Base-by-base conservation (phyloP, 371 early-diverging fungal genomes). In the Apophysomyces trapeziformis region DNA sequence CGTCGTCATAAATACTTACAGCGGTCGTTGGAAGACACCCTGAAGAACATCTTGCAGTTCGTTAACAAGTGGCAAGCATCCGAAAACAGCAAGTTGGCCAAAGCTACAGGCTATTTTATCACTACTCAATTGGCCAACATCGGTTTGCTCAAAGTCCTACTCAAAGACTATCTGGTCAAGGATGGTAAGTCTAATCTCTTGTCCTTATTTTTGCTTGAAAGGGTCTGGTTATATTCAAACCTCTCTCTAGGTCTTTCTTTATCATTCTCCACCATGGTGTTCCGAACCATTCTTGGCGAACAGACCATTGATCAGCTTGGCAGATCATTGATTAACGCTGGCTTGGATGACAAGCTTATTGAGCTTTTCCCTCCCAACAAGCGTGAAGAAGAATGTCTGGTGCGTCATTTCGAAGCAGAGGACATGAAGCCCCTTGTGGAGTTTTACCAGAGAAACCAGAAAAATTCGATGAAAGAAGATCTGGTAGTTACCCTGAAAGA, bases 321-420 rank as follows among this genome's bases (percentile, higher is more conserved):
- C 62, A 84, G 82, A 60, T 74, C 79, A 45, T 83, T 96, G 63
- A 78, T 79, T 69, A 87, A 85, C 68, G 80, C 89, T 57, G 91
- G 90, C 41, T 78, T 96, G 72, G 90, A 92, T 69, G 76, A 79
- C 57, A 87, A 87, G 67, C 85, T 96, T 58, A 77, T 89, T 60
- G 95, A 95, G 57, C 93, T 96, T 67, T 95, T 96, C 89, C 97
- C 97, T 60, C 90, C 90, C 61, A 93, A 89, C 83, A 95, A 95
- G 84, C 88, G 95, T 65, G 89, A 89, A 71, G 93, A 92, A 68
- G 93, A 94, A 61, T 90, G 91, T 75, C 87, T 96, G 68, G 89
- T 87, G 39, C 92, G 92, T 58, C 95, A 96, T 78, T 96, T 96
- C 80, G 94, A 94, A 76, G 92, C 90, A 45, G 93, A 94, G 73